Evolutionary conservation across 2,329 filamentous ascomycete species (phyloP), one percentile per base, ranked within the genome.

Genomic region (Sclerotinia sclerotiorum): DNA sequence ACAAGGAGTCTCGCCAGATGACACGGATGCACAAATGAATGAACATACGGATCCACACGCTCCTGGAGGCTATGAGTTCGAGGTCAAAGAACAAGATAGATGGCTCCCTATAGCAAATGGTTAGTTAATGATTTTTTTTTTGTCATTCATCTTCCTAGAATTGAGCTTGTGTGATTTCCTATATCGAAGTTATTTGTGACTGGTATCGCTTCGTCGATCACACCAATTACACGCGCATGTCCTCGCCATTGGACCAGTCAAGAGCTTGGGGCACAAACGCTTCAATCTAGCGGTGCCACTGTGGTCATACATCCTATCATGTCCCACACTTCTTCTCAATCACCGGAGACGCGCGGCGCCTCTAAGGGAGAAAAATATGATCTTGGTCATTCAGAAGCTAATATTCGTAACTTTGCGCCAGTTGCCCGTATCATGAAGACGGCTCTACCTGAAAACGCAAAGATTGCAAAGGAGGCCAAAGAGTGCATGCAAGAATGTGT

Each of bases 91-190:
- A 83, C 95, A 99, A 83, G 95, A 99, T 83, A 87, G 95, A 86
- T 99, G 95, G 95, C 88, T 99, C 80, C 95, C 95, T 80, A 99
- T 99, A 87, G 95, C 95, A 84, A 99, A 99, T 93, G 95, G 95
- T 99, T 87, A 87, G 95, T 95, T 82, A 74, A 76, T 57, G 60
- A 56, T 42, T 67, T 65, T 73, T 58, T 58, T 39, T 55, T 64
- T 63, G 68, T 57, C 55, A 65, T 65, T 51, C 70, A 72, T 73
- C 74, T 74, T 74, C 80, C 80, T 83, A 82, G 7, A 84, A 84
- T 85, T 84, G 82, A 82, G 83, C 80, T 85, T 84, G 82, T 83
- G 83, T 80, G 80, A 74, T 73, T 71, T 73, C 72, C 71, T 72
- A 72, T 71, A 65, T 73, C 69, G 67, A 74, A 69, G 72, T 71